Evolutionary conservation across 768 basidiomycete species (phyloP).

Genomic region (Macrolepiota dolichaula): DNA sequence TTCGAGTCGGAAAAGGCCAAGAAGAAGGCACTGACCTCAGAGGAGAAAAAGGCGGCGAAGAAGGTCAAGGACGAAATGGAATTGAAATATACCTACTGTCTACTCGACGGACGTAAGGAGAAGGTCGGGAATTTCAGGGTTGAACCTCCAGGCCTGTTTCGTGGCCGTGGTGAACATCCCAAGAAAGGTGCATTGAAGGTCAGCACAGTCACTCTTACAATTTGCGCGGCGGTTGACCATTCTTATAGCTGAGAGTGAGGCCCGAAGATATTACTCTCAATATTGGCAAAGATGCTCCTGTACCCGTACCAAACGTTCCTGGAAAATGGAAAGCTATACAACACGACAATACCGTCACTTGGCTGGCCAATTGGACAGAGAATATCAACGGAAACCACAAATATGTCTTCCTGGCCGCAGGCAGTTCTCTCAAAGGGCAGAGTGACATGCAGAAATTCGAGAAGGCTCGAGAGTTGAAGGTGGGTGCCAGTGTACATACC

Average conservation of each 20-base stretch:
- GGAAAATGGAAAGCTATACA: slow-evolving; percentile 87
- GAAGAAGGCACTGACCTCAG: slow-evolving; percentile 81
- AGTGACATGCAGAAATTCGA: slow-evolving; percentile 98
- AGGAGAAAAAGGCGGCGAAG: slow-evolving; percentile 92
- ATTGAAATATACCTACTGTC: slow-evolving; percentile 77
- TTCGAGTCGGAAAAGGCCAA: slow-evolving; percentile 90
- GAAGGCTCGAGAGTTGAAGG: slow-evolving; percentile 95
- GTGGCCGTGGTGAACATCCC: slow-evolving; percentile 97
- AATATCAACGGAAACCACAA: slow-evolving; percentile 95
- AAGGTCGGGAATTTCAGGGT: slow-evolving; percentile 98
- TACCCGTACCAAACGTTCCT: slow-evolving; percentile 87
- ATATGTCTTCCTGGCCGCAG: slow-evolving; percentile 98
- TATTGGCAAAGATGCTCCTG: slow-evolving; percentile 71
- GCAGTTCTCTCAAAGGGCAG: slow-evolving; percentile 96
- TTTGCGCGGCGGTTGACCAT: slow-evolving; percentile 5
- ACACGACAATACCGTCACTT: slow-evolving; percentile 96
- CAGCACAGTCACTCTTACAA: slow-evolving; percentile 15
- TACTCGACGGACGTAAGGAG: slow-evolving; percentile 96
- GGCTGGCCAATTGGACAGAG: slow-evolving; percentile 99
- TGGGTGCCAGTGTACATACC: slow-evolving; percentile 22
- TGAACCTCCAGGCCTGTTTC: slow-evolving; percentile 97
- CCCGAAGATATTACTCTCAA: slow-evolving; percentile 97
- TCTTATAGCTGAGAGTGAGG: slow-evolving; percentile 68
- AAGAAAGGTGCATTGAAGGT: slow-evolving; percentile 96
- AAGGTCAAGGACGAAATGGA: slow-evolving; percentile 82